Evolutionary conservation across 2,329 filamentous ascomycete genomes (phyloP), one percentile per base, ranked within the genome.

Genomic region (Aotearoamyces nothofagi): DNA sequence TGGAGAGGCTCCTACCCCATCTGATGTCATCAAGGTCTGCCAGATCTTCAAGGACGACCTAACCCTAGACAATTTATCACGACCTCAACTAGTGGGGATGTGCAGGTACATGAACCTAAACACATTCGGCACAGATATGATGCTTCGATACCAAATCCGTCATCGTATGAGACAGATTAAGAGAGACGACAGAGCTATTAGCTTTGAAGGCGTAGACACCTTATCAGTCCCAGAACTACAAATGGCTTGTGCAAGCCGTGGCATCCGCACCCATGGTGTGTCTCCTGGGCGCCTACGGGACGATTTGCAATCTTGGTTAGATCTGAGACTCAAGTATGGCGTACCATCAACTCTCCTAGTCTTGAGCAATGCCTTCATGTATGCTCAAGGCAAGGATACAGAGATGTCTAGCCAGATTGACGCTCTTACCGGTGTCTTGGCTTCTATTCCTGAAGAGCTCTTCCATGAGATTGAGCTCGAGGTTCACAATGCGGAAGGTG

Each of bases 401-500:
- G 83, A 92, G 46, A 81, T 90, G 45, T 74, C 79, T 17, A 81
- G 72, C 36, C 87, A 96, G 58, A 84, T 98, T 34, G 86, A 94
- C 41, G 84, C 90, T 1, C 69, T 98, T 27, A 82, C 86, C 35
- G 81, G 84, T 31, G 90, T 98, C 4, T 63, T 98, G 22, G 92
- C 82, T 22, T 86, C 80, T 35, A 96, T 98, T 37, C 90, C 90
- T 3, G 90, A 98, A 56, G 90, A 98, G 55, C 67, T 98, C 22
- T 98, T 92, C 80, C 90, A 98, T 64, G 90, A 98, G 62, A 94
- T 98, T 39, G 90, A 96, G 57, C 78, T 98, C 17, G 90, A 98
- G 60, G 84, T 98, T 7, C 83, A 94, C 65, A 92, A 78, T 36
- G 86, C 87, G 27, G 90, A 98, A 58, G 90, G 90, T 36, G 87